Percentiles rank a stretch among this genome's conserved stretches.
Evolutionary conservation across 2,329 filamentous ascomycete genomes (phyloP).

Genomic region (Penicillium psychrosexuale): DNA sequence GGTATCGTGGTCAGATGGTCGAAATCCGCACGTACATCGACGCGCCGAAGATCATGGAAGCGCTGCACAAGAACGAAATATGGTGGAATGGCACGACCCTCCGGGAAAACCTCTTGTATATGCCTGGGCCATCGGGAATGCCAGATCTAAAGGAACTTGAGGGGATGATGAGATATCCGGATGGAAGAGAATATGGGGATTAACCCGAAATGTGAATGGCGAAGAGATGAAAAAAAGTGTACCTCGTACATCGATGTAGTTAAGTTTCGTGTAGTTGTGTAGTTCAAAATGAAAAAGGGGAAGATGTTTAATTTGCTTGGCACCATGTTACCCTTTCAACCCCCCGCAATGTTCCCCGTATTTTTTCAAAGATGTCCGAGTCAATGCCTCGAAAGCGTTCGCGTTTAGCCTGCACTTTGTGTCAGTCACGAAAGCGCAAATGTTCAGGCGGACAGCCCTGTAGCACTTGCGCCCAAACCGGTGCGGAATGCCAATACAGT

Average conservation of each 20-base stretch:
- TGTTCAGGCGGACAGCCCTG: slow-evolving; percentile 56
- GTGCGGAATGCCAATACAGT: slow-evolving; percentile 53
- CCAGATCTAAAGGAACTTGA: slow-evolving; percentile 29
- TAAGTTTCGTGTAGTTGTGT: background rate
- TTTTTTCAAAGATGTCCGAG: slow-evolving; percentile 26
- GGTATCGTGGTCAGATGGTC: slow-evolving; percentile 32
- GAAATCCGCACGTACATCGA: slow-evolving; percentile 36
- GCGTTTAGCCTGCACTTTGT: slow-evolving; percentile 50
- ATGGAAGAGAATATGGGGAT: slow-evolving; percentile 27
- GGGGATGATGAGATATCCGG: slow-evolving; percentile 27
- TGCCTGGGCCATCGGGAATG: slow-evolving; percentile 35
- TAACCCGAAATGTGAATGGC: background rate
- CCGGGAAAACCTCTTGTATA: slow-evolving; percentile 30
- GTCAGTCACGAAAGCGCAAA: slow-evolving; percentile 56
- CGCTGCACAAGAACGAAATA: slow-evolving; percentile 32
- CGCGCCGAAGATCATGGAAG: slow-evolving; percentile 27
- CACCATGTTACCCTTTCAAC: background rate
- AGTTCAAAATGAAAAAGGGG: background rate
- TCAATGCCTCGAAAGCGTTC: slow-evolving; percentile 39
- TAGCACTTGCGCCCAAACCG: slow-evolving; percentile 52
- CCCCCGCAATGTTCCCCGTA: slow-evolving; percentile 3
- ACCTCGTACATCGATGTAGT: background rate
- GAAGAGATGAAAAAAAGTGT: background rate
- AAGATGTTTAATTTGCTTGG: slow-evolving; percentile 5
- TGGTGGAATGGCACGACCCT: slow-evolving; percentile 33